phyloP scores from a whole-genome alignment of 345 rosid genomes.

The Erysimum cheiranthoides region DNA sequence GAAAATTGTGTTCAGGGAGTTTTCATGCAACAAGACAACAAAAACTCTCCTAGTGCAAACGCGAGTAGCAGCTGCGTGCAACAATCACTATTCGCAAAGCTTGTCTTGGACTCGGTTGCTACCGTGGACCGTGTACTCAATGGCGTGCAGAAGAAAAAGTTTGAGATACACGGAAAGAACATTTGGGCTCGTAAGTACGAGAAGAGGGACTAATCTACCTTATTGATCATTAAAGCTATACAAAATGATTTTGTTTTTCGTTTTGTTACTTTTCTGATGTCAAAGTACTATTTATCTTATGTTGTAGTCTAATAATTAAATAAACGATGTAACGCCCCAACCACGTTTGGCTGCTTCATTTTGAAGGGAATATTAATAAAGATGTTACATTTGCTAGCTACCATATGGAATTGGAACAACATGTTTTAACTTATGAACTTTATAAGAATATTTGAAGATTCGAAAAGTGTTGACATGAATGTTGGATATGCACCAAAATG shows the following conservation, averaged over 20 bases:
- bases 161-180: conserved; percentile 28
- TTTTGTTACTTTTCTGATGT: not conserved
- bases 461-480: too few species aligned
- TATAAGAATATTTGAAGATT: too few species aligned
- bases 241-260: not conserved
- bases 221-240: not conserved
- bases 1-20: conserved; percentile 22
- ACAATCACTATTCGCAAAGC: conserved; percentile 29
- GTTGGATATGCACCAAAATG: too few species aligned
- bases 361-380: not conserved
- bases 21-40: not conserved
- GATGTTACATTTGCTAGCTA: too few species aligned
- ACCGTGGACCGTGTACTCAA: conserved; percentile 32
- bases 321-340: not conserved
- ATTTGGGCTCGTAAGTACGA: conserved; percentile 49
- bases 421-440: too few species aligned
- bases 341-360: not conserved
- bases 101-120: conserved; percentile 31
- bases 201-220: not conserved
- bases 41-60: not conserved
- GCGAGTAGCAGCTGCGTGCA: not conserved
- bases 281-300: not conserved
- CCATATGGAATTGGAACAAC: too few species aligned
- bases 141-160: not conserved
- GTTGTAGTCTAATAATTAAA: not conserved